phyloP scores from a whole-genome alignment of 2,329 filamentous ascomycete genomes.

The Pseudogymnoascus pannorum region DNA sequence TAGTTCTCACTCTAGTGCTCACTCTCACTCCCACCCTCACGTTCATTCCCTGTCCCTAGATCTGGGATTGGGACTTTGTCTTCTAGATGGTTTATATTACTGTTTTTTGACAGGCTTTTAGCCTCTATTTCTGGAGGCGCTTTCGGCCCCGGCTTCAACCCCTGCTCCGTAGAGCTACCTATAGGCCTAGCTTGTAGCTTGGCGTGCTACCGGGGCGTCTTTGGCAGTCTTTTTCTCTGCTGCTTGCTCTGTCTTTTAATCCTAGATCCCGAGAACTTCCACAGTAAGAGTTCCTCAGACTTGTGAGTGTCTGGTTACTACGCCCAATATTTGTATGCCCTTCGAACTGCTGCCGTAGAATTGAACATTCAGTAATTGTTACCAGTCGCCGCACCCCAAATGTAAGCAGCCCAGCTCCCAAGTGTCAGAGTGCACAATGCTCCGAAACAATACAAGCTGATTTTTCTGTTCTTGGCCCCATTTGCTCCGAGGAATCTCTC shows the following conservation, averaged over 20 bases:
- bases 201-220: neutral
- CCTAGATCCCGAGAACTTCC: neutral
- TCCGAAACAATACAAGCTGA: slow-evolving; percentile 38
- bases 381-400: slow-evolving; percentile 52
- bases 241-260: neutral
- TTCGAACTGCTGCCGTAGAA: neutral
- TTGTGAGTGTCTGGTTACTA: neutral
- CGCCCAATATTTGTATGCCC: neutral
- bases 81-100: neutral
- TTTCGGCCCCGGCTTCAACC: neutral
- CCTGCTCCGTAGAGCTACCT: neutral
- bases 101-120: neutral
- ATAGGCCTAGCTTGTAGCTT: neutral
- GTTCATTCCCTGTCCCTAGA: neutral
- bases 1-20: neutral
- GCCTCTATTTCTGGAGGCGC: neutral
- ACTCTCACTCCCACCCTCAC: neutral
- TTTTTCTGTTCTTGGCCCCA: slow-evolving; percentile 32
- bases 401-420: slow-evolving; percentile 49
- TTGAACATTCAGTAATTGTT: slow-evolving; percentile 31
- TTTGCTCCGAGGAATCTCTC: slow-evolving; percentile 34
- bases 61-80: neutral
- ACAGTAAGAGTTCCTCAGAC: neutral
- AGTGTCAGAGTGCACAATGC: slow-evolving; percentile 39
- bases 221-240: neutral